Conservation (phyloP, 441 rosid genomes). For the Aquilaria agallochum region DNA sequence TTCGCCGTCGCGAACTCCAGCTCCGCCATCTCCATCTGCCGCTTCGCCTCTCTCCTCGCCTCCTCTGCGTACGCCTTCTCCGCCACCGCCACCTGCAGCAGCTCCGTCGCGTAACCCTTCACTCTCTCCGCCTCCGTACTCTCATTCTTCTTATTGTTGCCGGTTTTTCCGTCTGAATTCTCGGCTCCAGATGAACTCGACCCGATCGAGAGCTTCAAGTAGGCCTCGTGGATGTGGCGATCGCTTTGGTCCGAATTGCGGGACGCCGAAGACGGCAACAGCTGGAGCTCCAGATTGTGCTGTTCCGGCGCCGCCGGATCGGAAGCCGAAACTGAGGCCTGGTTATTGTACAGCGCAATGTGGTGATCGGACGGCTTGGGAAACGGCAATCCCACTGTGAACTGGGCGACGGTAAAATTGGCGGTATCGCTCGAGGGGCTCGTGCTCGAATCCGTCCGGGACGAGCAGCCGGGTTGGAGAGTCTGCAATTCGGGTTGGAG, state of each 20-base stretch:
- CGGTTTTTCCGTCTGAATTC: constrained; percentile 5
- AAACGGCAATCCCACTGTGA: constrained; percentile 31
- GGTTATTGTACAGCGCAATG: constrained; percentile 26
- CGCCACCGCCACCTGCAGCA: constrained; percentile 63
- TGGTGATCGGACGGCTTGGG: constrained; percentile 30
- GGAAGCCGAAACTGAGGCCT: constrained; percentile 18
- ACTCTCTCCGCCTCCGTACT: constrained; percentile 25
- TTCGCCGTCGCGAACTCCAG: constrained; percentile 73
- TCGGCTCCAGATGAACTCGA: constrained; percentile 25
- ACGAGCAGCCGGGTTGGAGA: constrained; percentile 52
- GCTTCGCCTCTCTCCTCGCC: constrained; percentile 68
- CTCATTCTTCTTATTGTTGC: constrained; percentile 11
- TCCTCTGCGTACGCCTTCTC: constrained; percentile 85
- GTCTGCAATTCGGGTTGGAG: constrained; percentile 43
- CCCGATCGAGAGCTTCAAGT: constrained; percentile 61
- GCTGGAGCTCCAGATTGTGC: constrained; percentile 82
- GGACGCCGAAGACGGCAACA: constrained; percentile 43
- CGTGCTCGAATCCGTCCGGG: constrained; percentile 83
- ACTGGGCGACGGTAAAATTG: constrained; percentile 42
- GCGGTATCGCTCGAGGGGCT: constrained; percentile 80
- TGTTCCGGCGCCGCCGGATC: constrained; percentile 21
- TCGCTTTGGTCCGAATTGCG: constrained; percentile 17
- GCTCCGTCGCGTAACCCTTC: constrained; percentile 47
- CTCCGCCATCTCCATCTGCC: constrained; percentile 87
- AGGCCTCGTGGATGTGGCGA: constrained; percentile 27